A percentile compares a stretch with the other conserved stretches of the same genome.
phyloP scores from a whole-genome alignment of 768 basidiomycete species.

The Leccinum aurantiacum region DNA sequence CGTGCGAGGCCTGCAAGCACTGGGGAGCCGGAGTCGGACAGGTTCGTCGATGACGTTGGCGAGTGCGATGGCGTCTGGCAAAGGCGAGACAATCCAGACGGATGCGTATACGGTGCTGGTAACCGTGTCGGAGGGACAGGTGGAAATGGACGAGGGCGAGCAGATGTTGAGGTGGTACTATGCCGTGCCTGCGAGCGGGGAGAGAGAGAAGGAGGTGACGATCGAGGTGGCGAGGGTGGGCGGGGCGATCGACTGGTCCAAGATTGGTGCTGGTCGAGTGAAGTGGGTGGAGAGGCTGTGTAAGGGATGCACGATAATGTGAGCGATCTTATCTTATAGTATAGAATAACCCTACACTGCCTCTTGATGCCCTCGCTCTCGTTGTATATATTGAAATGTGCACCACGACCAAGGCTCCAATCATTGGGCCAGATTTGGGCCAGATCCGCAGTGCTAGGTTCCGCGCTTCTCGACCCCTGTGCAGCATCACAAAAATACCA shows the following conservation, averaged over 20 bases:
- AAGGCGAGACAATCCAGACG: slow-evolving; percentile 15
- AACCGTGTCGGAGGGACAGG: slow-evolving; percentile 46
- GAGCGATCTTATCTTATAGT: not conserved
- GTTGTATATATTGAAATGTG: no score
- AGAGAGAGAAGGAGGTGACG: slow-evolving; percentile 32
- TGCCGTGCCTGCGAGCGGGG: slow-evolving; percentile 29
- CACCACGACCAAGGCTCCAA: no score
- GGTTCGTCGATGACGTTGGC: slow-evolving; percentile 20
- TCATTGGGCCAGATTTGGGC: not conserved
- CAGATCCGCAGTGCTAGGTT: no score
- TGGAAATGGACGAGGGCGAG: slow-evolving; percentile 46
- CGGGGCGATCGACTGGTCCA: slow-evolving; percentile 38
- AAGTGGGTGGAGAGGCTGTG: slow-evolving; percentile 15
- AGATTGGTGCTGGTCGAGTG: not conserved
- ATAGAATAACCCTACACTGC: not conserved
- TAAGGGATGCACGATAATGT: slow-evolving; percentile 25
- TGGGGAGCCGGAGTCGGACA: not conserved
- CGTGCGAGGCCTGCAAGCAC: not conserved
- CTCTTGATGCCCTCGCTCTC: no score
- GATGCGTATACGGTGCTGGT: slow-evolving; percentile 42
- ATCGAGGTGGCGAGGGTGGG: slow-evolving; percentile 44
- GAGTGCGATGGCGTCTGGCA: not conserved
- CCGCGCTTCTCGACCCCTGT: no score
- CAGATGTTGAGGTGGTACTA: slow-evolving; percentile 57
- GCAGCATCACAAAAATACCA: no score